These are phyloP conservation scores for Scheffersomyces cryptocercus DNA, from an alignment of 1,139 yeast species.

Conservation along the genomic window DNA sequence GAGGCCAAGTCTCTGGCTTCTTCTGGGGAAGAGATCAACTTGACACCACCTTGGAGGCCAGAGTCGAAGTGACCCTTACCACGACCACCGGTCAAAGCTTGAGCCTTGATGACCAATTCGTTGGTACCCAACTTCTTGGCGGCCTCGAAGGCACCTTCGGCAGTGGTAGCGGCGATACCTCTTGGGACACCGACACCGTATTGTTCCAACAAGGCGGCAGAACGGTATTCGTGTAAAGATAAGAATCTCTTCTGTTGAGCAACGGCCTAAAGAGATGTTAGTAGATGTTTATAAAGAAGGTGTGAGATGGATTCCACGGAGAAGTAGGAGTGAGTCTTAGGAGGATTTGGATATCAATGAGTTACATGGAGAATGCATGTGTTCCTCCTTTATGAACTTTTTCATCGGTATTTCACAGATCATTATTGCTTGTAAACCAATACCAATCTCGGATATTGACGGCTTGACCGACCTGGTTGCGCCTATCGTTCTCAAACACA, in stretches of 20 bases:
- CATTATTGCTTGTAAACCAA: too few relatives aligned
- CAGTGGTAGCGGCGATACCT: conserved; percentile 89
- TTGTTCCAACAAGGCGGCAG: conserved; percentile 78
- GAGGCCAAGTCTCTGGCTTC: conserved; percentile 86
- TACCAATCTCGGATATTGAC: too few relatives aligned
- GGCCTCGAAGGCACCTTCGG: conserved; percentile 81
- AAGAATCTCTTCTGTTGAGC: conserved; percentile 58
- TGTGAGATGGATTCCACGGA: too few relatives aligned
- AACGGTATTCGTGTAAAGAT: conserved; percentile 94
- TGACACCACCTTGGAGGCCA: conserved; percentile 96
- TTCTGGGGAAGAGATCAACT: conserved; percentile 79
- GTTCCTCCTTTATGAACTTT: too few relatives aligned
- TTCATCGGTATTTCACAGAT: too few relatives aligned
- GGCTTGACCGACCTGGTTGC: too few relatives aligned
- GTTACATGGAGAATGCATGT: too few relatives aligned
- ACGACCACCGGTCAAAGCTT: conserved; percentile 98
- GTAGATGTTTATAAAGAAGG: background rate
- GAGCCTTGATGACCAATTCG: conserved; percentile 95
- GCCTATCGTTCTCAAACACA: too few relatives aligned
- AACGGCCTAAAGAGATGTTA: conserved; percentile 19
- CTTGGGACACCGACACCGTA: conserved; percentile 91
- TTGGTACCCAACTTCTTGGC: conserved; percentile 69
- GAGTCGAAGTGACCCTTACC: conserved; percentile 98
- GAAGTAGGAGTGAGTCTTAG: too few relatives aligned
- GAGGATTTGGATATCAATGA: too few relatives aligned